Evolutionary conservation across 2,329 filamentous ascomycete species (phyloP).

Genomic region (Ilyonectria destructans): DNA sequence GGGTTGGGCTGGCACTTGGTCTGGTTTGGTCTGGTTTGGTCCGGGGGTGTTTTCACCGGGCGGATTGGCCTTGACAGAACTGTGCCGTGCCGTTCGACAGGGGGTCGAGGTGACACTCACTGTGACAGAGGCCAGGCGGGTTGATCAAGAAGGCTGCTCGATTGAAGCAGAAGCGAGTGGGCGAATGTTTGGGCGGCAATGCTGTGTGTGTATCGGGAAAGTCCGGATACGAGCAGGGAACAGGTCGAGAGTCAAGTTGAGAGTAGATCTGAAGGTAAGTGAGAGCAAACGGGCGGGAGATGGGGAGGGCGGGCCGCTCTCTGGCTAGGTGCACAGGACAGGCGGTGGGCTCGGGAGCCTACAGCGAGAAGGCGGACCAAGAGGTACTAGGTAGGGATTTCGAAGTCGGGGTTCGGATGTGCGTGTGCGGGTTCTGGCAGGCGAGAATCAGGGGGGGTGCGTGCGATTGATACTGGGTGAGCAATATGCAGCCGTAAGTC

Average conservation of each 20-base stretch:
- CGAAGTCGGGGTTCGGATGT: slow-evolving; percentile 3
- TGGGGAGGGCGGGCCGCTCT: slow-evolving; percentile 19
- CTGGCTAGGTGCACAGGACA: slow-evolving; percentile 23
- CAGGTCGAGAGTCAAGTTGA: slow-evolving; percentile 6
- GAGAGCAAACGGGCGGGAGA: not conserved
- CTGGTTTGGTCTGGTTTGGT: slow-evolving; percentile 38
- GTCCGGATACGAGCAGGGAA: not conserved
- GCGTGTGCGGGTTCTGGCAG: slow-evolving; percentile 8
- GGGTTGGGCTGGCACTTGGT: slow-evolving; percentile 41
- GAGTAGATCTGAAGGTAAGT: slow-evolving; percentile 3
- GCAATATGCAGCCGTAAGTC: slow-evolving; percentile 45
- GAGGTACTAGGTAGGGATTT: slow-evolving; percentile 13
- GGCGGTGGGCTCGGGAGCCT: slow-evolving; percentile 31
- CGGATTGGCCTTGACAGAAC: slow-evolving; percentile 36
- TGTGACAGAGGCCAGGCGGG: slow-evolving; percentile 8
- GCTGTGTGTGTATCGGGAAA: not conserved
- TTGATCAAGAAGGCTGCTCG: not conserved
- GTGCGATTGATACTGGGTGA: slow-evolving; percentile 44
- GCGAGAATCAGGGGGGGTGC: slow-evolving; percentile 18
- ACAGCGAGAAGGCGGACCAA: slow-evolving; percentile 3
- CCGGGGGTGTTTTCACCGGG: slow-evolving; percentile 35
- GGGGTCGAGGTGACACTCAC: slow-evolving; percentile 28
- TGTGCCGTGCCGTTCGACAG: slow-evolving; percentile 34
- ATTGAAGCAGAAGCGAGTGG: slow-evolving; percentile 12
- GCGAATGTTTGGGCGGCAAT: slow-evolving; percentile 6